Conservation (phyloP, 306 rosid genomes). For the Dryas drummondii region DNA sequence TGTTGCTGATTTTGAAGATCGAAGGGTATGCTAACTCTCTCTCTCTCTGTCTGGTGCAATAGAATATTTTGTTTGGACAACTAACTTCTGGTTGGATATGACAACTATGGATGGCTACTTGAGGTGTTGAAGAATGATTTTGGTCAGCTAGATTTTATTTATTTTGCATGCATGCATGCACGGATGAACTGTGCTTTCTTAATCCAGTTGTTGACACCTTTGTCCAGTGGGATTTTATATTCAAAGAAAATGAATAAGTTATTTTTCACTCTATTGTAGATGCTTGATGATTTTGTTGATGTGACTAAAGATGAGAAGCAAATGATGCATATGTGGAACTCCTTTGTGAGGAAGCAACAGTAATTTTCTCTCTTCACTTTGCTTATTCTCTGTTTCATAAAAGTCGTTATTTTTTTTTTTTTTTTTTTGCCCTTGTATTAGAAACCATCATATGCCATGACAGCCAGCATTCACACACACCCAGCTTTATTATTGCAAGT, state of each 20-base stretch:
- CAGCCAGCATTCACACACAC: not conserved
- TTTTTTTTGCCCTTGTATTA: not conserved
- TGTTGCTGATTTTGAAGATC: constrained; percentile 65
- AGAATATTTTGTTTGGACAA: constrained; percentile 17
- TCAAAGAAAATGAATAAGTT: not conserved
- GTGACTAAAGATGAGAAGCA: constrained; percentile 55
- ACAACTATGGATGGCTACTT: not conserved
- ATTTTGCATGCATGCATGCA: not conserved
- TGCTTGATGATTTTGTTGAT: constrained; percentile 65
- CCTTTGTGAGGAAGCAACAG: constrained; percentile 75
- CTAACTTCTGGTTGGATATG: constrained; percentile 7
- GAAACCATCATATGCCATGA: not conserved
- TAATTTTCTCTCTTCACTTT: constrained; percentile 25
- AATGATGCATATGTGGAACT: constrained; percentile 76
- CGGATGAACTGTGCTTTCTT: not conserved
- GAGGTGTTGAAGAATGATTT: constrained; percentile 17
- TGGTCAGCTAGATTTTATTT: not conserved
- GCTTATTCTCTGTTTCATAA: not conserved
- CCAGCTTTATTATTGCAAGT: not conserved
- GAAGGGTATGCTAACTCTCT: constrained; percentile 47
- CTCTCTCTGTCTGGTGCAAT: constrained; percentile 9
- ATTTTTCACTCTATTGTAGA: constrained; percentile 41
- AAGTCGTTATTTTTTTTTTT: not conserved
- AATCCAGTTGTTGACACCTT: not conserved
- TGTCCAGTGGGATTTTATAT: not conserved